Conservation (phyloP, 163 green algal species). For the Scenedesmus sp. region DNA sequence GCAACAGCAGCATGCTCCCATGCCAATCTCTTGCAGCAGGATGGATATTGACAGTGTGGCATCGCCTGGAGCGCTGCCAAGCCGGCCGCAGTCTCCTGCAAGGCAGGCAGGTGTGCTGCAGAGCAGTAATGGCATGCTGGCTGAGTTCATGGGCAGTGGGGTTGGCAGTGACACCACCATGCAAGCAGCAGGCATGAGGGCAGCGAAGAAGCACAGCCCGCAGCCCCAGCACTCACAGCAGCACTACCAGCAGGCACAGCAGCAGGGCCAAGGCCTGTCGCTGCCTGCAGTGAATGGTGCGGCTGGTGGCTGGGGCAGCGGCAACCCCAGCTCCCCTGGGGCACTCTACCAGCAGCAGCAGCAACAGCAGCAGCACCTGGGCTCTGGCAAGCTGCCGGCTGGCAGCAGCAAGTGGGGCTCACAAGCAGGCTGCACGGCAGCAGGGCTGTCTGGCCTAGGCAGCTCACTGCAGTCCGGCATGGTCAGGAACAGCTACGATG, state of each 20-base stretch:
- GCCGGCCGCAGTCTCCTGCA: constrained; percentile 21
- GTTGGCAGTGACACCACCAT: background rate
- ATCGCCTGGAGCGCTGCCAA: background rate
- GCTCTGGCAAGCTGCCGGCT: constrained; percentile 7
- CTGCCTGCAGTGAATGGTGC: background rate
- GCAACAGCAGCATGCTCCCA: background rate
- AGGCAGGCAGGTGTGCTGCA: constrained; percentile 23
- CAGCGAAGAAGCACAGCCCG: background rate
- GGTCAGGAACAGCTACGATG: background rate
- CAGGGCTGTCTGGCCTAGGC: background rate
- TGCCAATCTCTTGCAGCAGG: background rate
- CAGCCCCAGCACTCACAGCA: constrained; percentile 4
- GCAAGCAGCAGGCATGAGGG: background rate
- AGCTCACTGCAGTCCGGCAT: background rate
- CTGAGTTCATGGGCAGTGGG: constrained; percentile 38
- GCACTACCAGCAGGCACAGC: background rate
- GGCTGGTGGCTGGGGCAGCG: background rate
- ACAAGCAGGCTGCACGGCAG: background rate
- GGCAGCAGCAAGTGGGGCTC: constrained; percentile 4
- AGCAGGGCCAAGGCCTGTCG: constrained; percentile 12
- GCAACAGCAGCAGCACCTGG: background rate
- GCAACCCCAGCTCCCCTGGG: background rate
- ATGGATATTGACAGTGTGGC: constrained; percentile 30
- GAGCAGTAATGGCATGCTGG: constrained; percentile 45
- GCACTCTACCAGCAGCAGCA: constrained; percentile 11